These are phyloP conservation scores for Lactarius vividus DNA, from an alignment of 768 basidiomycete genomes.

Conservation along the genomic window DNA sequence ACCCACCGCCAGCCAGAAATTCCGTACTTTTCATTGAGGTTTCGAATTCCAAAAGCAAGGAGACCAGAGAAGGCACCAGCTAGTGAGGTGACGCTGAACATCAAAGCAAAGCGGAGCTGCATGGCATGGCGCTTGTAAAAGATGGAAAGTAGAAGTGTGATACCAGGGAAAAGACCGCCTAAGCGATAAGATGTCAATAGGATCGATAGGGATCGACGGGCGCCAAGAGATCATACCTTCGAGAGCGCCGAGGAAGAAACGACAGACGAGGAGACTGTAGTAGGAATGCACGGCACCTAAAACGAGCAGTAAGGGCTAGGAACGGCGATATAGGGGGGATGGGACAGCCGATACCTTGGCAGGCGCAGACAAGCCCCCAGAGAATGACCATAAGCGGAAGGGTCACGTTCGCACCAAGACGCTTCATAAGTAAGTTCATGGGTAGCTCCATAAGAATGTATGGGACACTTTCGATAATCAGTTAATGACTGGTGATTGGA, in stretches of 20 bases:
- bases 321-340: not conserved
- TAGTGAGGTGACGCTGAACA: constrained; percentile 46
- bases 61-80: constrained; percentile 64
- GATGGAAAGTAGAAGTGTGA: constrained; percentile 30
- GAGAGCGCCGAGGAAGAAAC: constrained; percentile 50
- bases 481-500: constrained; percentile 1
- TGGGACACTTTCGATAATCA: constrained; percentile 31
- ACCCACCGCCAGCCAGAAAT: constrained; percentile 66
- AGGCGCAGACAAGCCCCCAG: constrained; percentile 66
- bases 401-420: constrained; percentile 55
- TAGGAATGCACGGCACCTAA: constrained; percentile 47
- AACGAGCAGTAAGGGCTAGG: not conserved
- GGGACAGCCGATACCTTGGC: constrained; percentile 47
- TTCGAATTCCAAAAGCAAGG: constrained; percentile 56
- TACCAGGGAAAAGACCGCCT: constrained; percentile 46
- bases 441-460: constrained; percentile 32
- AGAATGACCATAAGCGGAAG: constrained; percentile 60
- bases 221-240: constrained; percentile 44
- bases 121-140: constrained; percentile 34
- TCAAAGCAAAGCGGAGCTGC: constrained; percentile 39
- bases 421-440: constrained; percentile 34
- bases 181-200: not conserved
- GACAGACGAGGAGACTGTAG: constrained; percentile 51
- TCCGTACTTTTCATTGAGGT: constrained; percentile 53
- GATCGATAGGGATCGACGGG: not conserved